Conservation (phyloP, 2,329 filamentous ascomycete species). For the Paracamarosporium sp. region DNA sequence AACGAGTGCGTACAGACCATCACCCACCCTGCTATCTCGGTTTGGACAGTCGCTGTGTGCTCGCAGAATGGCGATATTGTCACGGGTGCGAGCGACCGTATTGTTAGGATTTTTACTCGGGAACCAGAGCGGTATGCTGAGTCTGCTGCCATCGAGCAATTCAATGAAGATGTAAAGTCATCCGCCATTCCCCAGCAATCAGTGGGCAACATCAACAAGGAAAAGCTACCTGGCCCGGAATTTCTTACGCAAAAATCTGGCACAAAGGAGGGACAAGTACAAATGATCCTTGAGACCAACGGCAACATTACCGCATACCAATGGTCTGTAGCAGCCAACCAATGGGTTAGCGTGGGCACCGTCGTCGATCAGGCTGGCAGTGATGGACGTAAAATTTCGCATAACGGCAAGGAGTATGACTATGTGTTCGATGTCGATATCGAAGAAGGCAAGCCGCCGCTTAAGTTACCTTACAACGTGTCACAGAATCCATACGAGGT, state of each 20-base stretch:
- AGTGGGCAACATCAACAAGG: constrained; percentile 80
- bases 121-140: constrained; percentile 73
- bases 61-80: constrained; percentile 86
- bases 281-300: constrained; percentile 85
- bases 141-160: constrained; percentile 70
- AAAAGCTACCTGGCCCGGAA: constrained; percentile 86
- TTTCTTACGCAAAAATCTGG: constrained; percentile 83
- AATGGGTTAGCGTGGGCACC: constrained; percentile 91
- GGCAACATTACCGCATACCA: constrained; percentile 85
- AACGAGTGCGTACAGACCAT: constrained; percentile 90
- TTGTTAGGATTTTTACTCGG: constrained; percentile 84
- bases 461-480: constrained; percentile 94
- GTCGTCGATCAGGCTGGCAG: constrained; percentile 90
- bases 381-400: constrained; percentile 67
- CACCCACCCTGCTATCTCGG: constrained; percentile 94
- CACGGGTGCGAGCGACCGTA: constrained; percentile 88
- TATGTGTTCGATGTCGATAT: constrained; percentile 97
- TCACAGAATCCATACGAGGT: constrained; percentile 92
- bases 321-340: constrained; percentile 71
- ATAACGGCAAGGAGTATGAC: constrained; percentile 89
- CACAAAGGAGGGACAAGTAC: constrained; percentile 94
- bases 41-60: constrained; percentile 91
- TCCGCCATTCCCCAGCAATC: constrained; percentile 90
- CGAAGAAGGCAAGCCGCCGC: constrained; percentile 87
- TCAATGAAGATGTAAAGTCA: constrained; percentile 80